Conservation (phyloP, 345 rosid genomes). For the Cardamine resedifolia region DNA sequence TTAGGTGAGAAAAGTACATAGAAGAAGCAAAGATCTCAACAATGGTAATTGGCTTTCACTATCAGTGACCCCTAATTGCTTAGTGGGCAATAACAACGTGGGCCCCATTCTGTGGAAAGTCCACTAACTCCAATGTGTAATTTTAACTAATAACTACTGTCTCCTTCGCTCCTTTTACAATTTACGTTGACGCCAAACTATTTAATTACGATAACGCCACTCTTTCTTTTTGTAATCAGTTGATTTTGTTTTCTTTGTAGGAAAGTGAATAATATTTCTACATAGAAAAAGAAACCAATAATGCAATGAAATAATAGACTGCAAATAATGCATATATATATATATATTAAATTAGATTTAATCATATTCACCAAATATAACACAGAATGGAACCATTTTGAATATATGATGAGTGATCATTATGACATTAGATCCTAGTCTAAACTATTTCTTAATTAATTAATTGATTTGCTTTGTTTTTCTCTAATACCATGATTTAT, state of each 20-base stretch:
- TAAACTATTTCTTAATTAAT: not conserved
- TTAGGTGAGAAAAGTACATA: not conserved
- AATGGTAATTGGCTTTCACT: slow-evolving; percentile 3
- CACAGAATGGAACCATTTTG: not conserved
- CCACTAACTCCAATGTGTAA: not conserved
- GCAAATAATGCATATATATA: not conserved
- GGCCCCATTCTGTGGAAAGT: not conserved
- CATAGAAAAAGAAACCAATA: not conserved
- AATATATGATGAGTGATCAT: not conserved
- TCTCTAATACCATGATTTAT: not conserved
- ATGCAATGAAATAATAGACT: not conserved
- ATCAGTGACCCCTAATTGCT: not conserved
- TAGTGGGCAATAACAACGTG: slow-evolving; percentile 10
- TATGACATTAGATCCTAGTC: not conserved
- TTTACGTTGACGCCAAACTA: not conserved
- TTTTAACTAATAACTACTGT: not conserved
- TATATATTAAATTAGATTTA: not conserved
- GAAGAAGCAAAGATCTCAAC: not conserved
- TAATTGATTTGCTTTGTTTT: not conserved
- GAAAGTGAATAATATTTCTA: not conserved
- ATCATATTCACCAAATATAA: not conserved
- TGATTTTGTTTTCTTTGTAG: not conserved
- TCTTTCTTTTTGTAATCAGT: not conserved
- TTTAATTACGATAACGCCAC: slow-evolving; percentile 16
- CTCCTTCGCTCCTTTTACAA: not conserved